phyloP scores from a whole-genome alignment of 2,329 filamentous ascomycete genomes.

The Paracamarosporium sp. region DNA sequence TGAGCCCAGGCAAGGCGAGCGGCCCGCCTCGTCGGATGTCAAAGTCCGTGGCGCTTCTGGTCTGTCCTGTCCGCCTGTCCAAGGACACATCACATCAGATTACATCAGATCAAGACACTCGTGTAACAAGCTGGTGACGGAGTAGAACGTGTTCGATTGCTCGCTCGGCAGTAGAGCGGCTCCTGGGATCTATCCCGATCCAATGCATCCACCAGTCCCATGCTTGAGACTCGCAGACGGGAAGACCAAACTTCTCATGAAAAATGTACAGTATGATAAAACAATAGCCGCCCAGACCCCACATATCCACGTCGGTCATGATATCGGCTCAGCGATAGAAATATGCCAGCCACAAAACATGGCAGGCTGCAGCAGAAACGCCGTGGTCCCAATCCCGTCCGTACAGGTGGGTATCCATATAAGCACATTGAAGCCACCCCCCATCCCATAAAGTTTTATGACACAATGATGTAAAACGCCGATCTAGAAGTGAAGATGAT shows the following conservation, averaged over 20 bases:
- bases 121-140: not conserved
- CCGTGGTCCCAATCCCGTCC: conserved; percentile 9
- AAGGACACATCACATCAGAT: not conserved
- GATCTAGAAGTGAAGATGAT: conserved; percentile 22
- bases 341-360: conserved; percentile 2
- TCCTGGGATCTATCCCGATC: not conserved
- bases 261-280: conserved; percentile 10
- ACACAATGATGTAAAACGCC: conserved; percentile 15
- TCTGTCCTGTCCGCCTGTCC: not conserved
- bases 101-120: not conserved
- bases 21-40: not conserved
- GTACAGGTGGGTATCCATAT: conserved; percentile 7
- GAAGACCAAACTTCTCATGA: not conserved
- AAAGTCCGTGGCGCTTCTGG: not conserved
- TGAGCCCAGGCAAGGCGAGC: too few relatives aligned
- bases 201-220: not conserved
- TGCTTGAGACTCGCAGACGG: not conserved
- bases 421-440: conserved; percentile 10
- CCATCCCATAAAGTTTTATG: conserved; percentile 9
- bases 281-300: conserved; percentile 1
- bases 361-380: conserved; percentile 9
- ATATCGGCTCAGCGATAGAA: conserved; percentile 13
- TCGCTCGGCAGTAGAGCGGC: conserved; percentile 1
- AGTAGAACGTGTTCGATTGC: conserved; percentile 3
- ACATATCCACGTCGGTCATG: conserved; percentile 7